phyloP scores from a whole-genome alignment of 2,329 filamentous ascomycete genomes.

The Cryphonectria naterciae region DNA sequence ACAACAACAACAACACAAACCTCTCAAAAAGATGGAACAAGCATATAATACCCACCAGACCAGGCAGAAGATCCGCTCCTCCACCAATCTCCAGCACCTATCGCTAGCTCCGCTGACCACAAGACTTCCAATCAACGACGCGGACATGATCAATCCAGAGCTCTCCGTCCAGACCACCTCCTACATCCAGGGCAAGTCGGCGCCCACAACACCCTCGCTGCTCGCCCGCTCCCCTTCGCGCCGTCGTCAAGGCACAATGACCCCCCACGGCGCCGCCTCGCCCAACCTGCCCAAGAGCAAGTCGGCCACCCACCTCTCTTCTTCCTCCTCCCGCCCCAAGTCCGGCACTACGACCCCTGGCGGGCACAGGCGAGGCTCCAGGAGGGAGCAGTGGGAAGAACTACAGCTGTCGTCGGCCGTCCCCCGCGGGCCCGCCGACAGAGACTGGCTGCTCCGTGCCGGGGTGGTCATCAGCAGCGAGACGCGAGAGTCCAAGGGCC shows the following conservation, averaged over 20 bases:
- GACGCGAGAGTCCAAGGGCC: slow-evolving; percentile 69
- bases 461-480: slow-evolving; percentile 66
- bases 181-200: slow-evolving; percentile 65
- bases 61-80: slow-evolving; percentile 62
- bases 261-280: slow-evolving; percentile 38
- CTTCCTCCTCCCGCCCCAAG: slow-evolving; percentile 21
- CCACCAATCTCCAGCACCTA: slow-evolving; percentile 62
- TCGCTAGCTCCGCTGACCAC: slow-evolving; percentile 67
- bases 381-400: slow-evolving; percentile 29
- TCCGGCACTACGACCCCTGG: slow-evolving; percentile 28
- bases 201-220: slow-evolving; percentile 66
- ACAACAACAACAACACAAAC: background rate
- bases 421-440: slow-evolving; percentile 50
- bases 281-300: slow-evolving; percentile 61
- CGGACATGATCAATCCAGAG: slow-evolving; percentile 50
- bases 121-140: slow-evolving; percentile 61
- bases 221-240: slow-evolving; percentile 61
- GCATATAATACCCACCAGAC: slow-evolving; percentile 64
- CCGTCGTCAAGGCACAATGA: slow-evolving; percentile 46
- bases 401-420: slow-evolving; percentile 8
- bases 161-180: slow-evolving; percentile 42
- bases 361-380: slow-evolving; percentile 36
- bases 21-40: slow-evolving; percentile 55
- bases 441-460: slow-evolving; percentile 68
- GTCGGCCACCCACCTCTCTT: slow-evolving; percentile 60